Conservation (phyloP, 208 protist species). For the Angomonas deanei region DNA sequence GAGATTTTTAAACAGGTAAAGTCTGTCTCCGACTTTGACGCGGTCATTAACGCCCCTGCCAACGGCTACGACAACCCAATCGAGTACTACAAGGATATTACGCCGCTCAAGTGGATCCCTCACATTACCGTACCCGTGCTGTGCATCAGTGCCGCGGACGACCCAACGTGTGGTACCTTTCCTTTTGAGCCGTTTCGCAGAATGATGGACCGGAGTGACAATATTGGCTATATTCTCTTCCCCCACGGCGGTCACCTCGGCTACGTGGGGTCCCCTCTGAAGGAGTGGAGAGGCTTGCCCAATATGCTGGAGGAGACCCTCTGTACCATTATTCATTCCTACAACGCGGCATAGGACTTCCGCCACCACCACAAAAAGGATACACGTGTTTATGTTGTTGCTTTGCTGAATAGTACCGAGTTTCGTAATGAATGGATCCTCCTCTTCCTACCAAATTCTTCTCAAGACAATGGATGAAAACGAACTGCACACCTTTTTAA, state of each 20-base stretch:
- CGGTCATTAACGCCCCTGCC: conserved; percentile 46
- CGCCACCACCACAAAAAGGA: no score
- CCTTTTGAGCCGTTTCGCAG: conserved; percentile 19
- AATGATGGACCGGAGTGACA: conserved; percentile 26
- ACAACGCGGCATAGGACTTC: background rate
- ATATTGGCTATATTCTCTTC: conserved; percentile 34
- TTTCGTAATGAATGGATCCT: background rate
- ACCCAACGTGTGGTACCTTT: conserved; percentile 42
- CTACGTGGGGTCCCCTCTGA: background rate
- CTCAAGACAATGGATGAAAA: background rate
- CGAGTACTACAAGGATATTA: conserved; percentile 62
- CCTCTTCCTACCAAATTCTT: conserved; percentile 2
- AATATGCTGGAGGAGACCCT: background rate
- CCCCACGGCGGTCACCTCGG: conserved; percentile 22
- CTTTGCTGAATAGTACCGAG: no score
- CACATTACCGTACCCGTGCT: conserved; percentile 46
- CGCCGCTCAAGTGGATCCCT: conserved; percentile 35
- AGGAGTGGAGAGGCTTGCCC: background rate
- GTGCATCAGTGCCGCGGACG: conserved; percentile 51
- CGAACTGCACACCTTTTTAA: background rate
- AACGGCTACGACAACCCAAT: conserved; percentile 41
- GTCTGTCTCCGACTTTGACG: conserved; percentile 52
- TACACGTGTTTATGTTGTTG: no score
- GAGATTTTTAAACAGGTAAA: conserved; percentile 27
- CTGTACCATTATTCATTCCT: background rate